Base-by-base conservation (phyloP, 2,329 filamentous ascomycete genomes). In the Hypoxylon sp. region DNA sequence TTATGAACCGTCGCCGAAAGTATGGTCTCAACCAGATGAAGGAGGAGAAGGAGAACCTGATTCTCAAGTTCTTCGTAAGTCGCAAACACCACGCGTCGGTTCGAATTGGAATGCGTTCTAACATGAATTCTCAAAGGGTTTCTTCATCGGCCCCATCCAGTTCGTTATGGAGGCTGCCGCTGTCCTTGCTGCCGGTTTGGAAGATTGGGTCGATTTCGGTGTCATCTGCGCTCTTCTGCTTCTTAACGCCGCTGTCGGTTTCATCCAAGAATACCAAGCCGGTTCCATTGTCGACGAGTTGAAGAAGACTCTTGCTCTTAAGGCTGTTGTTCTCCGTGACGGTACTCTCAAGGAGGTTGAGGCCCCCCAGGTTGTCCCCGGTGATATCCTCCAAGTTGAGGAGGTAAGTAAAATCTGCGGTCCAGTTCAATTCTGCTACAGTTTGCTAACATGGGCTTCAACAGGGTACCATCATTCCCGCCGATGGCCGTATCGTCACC, bases 111-210 rank as follows among this genome's bases (percentile, higher is more conserved):
- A 4, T 10, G 11, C 22, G 2, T 5, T 24, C n/a, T 51, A 52
- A 53, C 26, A 4, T 47, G 26, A 47, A 6, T 7, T 1, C 11
- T 37, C 2, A 8, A 17, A 74, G 72, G 84, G 85, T 72, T 95
- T 91, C 82, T 96, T 96, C 78, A 83, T 95, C 58, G 93, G 93
- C 70, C 93, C 93, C 22, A 94, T 97, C 70, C 93, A 96, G 78
- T 94, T 94, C 79, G 93, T 97, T 76, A 97, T 97, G 93, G 91
- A 94, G 88, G 90, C 87, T 79, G 91, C 92, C 65, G 91, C 91
- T 71, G 83, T 94, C 74, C 85, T 96, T 62, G 92, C 93, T 76
- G 91, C 90, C 65, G 91, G 91, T 87, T 87, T 97, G 43, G 80
- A 91, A 79, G 91, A 95, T 74, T 97, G 93, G 93, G 91, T 97